Conservation (phyloP, 1,284 basidiomycete species). For the Sporisorium reilianum region DNA sequence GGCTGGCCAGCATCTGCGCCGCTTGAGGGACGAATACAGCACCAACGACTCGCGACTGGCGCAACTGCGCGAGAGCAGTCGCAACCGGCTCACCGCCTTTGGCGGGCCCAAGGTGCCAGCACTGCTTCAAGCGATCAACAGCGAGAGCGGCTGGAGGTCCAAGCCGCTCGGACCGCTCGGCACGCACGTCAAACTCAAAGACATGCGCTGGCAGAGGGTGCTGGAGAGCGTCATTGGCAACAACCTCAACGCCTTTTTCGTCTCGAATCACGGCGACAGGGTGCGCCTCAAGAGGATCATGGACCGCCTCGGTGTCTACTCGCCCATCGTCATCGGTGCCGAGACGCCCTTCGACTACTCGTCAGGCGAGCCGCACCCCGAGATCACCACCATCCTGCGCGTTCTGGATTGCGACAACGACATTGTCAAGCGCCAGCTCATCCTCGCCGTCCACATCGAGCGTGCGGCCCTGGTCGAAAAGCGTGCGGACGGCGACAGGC, state of each 20-base stretch:
- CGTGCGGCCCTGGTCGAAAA: slow-evolving; percentile 75
- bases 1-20: slow-evolving; percentile 19
- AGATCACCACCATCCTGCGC: slow-evolving; percentile 81
- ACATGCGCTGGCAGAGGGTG: slow-evolving; percentile 78
- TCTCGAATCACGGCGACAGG: slow-evolving; percentile 81
- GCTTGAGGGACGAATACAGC: slow-evolving; percentile 24
- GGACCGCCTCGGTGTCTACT: slow-evolving; percentile 29
- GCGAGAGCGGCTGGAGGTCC: slow-evolving; percentile 71
- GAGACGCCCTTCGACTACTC: slow-evolving; percentile 72
- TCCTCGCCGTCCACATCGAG: slow-evolving; percentile 82
- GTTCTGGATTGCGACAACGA: slow-evolving; percentile 84
- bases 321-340: slow-evolving; percentile 62
- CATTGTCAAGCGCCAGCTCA: slow-evolving; percentile 82
- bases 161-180: slow-evolving; percentile 77
- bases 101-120: slow-evolving; percentile 58
- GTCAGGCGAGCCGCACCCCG: slow-evolving; percentile 74
- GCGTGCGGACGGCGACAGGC: slow-evolving; percentile 59
- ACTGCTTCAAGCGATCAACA: slow-evolving; percentile 71
- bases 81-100: slow-evolving; percentile 58
- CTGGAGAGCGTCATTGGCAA: slow-evolving; percentile 78
- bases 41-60: slow-evolving; percentile 15
- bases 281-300: slow-evolving; percentile 70
- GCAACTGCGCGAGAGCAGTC: slow-evolving; percentile 23
- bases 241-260: slow-evolving; percentile 80
- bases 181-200: slow-evolving; percentile 84